phyloP scores from a whole-genome alignment of 2,329 filamentous ascomycete genomes.

The Penicillium sp. region DNA sequence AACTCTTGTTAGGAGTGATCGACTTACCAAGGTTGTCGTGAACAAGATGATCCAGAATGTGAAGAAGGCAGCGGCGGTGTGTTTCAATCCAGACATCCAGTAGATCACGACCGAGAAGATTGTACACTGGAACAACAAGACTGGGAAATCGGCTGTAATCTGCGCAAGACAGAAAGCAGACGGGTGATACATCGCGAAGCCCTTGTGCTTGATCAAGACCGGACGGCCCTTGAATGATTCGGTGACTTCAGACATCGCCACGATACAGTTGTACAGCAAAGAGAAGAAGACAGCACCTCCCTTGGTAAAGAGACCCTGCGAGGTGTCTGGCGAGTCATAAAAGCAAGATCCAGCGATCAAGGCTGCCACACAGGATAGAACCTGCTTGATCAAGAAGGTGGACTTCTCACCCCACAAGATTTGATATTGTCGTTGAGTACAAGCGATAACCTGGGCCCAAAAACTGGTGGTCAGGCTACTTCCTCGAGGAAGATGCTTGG shows the following conservation, averaged over 20 bases:
- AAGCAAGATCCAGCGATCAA: slow-evolving; percentile 67
- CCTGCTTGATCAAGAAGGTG: slow-evolving; percentile 63
- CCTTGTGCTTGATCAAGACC: slow-evolving; percentile 58
- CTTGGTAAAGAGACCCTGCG: slow-evolving; percentile 63
- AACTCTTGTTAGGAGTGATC: background rate
- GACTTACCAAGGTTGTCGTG: slow-evolving; percentile 6
- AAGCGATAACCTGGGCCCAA: slow-evolving; percentile 55
- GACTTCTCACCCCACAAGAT: slow-evolving; percentile 65
- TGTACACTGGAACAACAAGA: slow-evolving; percentile 59
- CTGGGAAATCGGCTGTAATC: slow-evolving; percentile 50
- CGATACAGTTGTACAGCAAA: slow-evolving; percentile 60
- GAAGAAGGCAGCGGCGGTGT: slow-evolving; percentile 57
- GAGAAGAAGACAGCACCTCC: slow-evolving; percentile 64
- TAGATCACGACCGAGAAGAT: slow-evolving; percentile 60
- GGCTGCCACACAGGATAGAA: slow-evolving; percentile 58
- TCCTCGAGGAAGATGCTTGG: slow-evolving; percentile 52
- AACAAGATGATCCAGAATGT: slow-evolving; percentile 55
- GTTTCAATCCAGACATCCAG: slow-evolving; percentile 61
- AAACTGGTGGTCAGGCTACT: slow-evolving; percentile 60
- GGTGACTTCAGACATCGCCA: slow-evolving; percentile 66
- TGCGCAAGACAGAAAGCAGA: slow-evolving; percentile 38
- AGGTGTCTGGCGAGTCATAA: slow-evolving; percentile 61
- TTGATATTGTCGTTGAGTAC: slow-evolving; percentile 62
- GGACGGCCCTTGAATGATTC: slow-evolving; percentile 61
- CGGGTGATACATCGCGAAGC: slow-evolving; percentile 59